Percentiles rank a stretch among this genome's conserved stretches.
Evolutionary conservation across 1,139 yeast genomes (phyloP).

Genomic region (Geotrichum reessii): DNA sequence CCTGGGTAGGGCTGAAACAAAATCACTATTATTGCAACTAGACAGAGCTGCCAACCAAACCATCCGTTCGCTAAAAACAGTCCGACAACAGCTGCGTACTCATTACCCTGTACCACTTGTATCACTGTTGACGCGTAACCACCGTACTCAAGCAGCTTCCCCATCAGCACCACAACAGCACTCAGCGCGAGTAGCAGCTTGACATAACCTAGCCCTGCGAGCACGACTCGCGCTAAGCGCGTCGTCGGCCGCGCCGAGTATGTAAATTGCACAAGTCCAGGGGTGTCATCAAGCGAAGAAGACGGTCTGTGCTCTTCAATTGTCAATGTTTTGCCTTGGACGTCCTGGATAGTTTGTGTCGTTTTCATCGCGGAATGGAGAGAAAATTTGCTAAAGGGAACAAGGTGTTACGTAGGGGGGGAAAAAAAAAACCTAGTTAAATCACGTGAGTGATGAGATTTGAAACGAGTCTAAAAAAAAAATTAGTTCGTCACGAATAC

Average conservation of each 20-base stretch:
- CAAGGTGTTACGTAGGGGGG: too few relatives aligned
- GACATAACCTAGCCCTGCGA: not conserved
- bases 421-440: too few relatives aligned
- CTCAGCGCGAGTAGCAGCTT: not conserved
- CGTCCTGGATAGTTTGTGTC: slow-evolving; percentile 2
- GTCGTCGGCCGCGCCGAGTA: not conserved
- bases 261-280: not conserved
- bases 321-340: slow-evolving; percentile 5
- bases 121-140: not conserved
- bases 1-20: slow-evolving; percentile 7
- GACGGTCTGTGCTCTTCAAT: slow-evolving; percentile 10
- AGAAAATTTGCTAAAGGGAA: not conserved
- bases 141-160: not conserved
- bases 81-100: not conserved
- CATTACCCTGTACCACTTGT: not conserved
- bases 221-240: not conserved
- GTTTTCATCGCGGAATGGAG: not conserved
- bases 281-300: not conserved
- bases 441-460: too few relatives aligned
- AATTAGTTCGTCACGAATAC: too few relatives aligned
- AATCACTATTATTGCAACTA: not conserved
- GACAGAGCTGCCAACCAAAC: not conserved
- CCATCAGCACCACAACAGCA: not conserved
- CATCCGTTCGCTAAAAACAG: not conserved
- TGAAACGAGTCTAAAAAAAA: too few relatives aligned